These are phyloP conservation scores for Brassica nigra DNA, from an alignment of 345 rosid species.

Conservation along the genomic window DNA sequence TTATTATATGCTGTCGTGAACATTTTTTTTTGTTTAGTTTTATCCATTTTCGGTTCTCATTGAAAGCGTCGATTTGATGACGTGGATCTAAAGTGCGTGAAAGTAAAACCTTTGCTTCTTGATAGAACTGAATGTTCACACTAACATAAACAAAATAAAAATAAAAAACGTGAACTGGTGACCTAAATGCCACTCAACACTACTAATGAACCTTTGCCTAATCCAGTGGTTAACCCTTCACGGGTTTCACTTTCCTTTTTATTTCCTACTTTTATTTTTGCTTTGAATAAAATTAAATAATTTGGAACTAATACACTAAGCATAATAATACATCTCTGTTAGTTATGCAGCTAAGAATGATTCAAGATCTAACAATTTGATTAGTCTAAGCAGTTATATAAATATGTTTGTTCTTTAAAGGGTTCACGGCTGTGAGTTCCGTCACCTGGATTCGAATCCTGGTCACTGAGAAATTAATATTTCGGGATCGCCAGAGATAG, in stretches of 20 bases:
- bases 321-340: neutral
- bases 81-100: conserved; percentile 40
- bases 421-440: too few relatives aligned
- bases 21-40: conserved; percentile 32
- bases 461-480: too few relatives aligned
- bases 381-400: conserved; percentile 15
- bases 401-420: conserved; percentile 18
- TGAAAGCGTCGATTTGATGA: conserved; percentile 35
- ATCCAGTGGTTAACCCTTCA: conserved; percentile 46
- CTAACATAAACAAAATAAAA: neutral
- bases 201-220: conserved; percentile 44
- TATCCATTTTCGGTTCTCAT: conserved; percentile 17
- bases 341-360: conserved; percentile 27
- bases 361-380: conserved; percentile 28
- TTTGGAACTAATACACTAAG: neutral
- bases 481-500: too few relatives aligned
- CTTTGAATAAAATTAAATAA: conserved; percentile 13
- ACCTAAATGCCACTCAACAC: conserved; percentile 46
- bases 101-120: conserved; percentile 44
- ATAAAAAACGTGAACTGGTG: conserved; percentile 38
- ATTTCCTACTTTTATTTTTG: conserved; percentile 13
- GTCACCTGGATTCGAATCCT: too few relatives aligned
- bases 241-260: conserved; percentile 45
- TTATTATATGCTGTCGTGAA: conserved; percentile 35
- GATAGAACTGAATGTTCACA: conserved; percentile 41